Percentiles rank a stretch among this genome's conserved stretches.
Evolutionary conservation across 306 rosid species (phyloP).

Genomic region (Hippophae tibetana): DNA sequence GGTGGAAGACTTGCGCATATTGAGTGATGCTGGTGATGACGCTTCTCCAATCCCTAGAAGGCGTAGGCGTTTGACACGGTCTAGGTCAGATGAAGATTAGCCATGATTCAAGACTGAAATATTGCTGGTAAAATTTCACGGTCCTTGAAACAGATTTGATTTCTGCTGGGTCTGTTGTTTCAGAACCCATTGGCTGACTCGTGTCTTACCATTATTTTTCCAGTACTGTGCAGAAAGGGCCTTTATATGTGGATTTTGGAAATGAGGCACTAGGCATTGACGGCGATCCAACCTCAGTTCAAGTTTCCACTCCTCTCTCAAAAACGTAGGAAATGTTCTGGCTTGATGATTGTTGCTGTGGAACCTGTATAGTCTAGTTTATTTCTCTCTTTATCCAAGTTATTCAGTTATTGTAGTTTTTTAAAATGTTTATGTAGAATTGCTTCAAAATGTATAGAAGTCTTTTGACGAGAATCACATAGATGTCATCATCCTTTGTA

Average conservation of each 20-base stretch:
- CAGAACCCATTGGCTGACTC: constrained; percentile 26
- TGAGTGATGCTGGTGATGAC: constrained; percentile 38
- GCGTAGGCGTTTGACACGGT: constrained; percentile 51
- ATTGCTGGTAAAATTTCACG: constrained; percentile 39
- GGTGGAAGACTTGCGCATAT: constrained; percentile 30
- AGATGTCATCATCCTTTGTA: no score
- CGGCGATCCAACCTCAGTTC: background rate
- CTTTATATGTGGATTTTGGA: background rate
- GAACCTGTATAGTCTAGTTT: background rate
- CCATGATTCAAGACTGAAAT: constrained; percentile 24
- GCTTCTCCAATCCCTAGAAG: constrained; percentile 62
- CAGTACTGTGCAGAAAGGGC: constrained; percentile 24
- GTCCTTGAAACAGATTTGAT: constrained; percentile 15
- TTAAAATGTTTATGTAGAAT: background rate
- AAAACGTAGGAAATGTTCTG: constrained; percentile 2
- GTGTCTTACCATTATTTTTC: constrained; percentile 31
- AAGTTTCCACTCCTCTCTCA: background rate
- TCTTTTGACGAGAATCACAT: no score
- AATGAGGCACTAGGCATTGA: background rate
- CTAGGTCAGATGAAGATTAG: constrained; percentile 59
- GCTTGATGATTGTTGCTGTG: constrained; percentile 2
- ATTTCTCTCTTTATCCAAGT: background rate
- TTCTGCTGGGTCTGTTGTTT: constrained; percentile 22
- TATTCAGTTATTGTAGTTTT: background rate
- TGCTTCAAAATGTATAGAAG: background rate